These are phyloP conservation scores for Aspergillus fructus DNA, from an alignment of 2,329 filamentous ascomycete genomes.

Conservation along the genomic window DNA sequence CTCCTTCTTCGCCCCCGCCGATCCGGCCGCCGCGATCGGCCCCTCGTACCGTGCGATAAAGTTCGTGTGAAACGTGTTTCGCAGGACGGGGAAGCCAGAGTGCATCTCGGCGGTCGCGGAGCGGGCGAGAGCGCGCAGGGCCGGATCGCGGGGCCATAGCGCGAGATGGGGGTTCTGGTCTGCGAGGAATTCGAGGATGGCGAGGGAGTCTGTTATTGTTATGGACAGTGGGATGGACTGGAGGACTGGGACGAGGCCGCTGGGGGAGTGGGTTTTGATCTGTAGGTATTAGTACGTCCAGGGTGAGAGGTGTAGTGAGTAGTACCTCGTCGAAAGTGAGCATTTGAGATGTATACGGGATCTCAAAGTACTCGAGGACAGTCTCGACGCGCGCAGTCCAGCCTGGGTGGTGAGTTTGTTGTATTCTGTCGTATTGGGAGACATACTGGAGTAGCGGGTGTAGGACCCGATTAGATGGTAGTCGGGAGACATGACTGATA, in stretches of 20 bases:
- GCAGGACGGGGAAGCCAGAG: constrained; percentile 30
- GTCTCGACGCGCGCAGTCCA: constrained; percentile 36
- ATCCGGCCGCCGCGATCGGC: constrained; percentile 24
- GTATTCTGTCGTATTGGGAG: background rate
- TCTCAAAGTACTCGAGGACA: constrained; percentile 36
- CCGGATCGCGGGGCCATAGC: constrained; percentile 33
- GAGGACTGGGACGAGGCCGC: background rate
- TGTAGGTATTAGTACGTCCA: background rate
- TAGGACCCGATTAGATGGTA: constrained; percentile 30
- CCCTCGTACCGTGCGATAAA: constrained; percentile 32
- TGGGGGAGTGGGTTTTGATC: background rate
- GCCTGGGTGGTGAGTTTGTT: constrained; percentile 17
- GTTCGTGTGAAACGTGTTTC: constrained; percentile 28
- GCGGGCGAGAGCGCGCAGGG: constrained; percentile 33
- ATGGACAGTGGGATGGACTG: background rate
- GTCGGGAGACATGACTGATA: constrained; percentile 9
- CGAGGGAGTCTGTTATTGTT: constrained; percentile 23
- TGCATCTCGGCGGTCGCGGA: constrained; percentile 36
- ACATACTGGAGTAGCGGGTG: constrained; percentile 36
- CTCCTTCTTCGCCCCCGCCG: constrained; percentile 25
- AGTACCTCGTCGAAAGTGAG: background rate
- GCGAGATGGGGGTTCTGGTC: constrained; percentile 28
- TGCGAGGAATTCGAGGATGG: constrained; percentile 36
- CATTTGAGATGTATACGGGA: constrained; percentile 25
- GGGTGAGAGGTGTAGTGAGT: background rate